phyloP scores from a whole-genome alignment of 2,329 filamentous ascomycete species.

The Epichloe bromicola region DNA sequence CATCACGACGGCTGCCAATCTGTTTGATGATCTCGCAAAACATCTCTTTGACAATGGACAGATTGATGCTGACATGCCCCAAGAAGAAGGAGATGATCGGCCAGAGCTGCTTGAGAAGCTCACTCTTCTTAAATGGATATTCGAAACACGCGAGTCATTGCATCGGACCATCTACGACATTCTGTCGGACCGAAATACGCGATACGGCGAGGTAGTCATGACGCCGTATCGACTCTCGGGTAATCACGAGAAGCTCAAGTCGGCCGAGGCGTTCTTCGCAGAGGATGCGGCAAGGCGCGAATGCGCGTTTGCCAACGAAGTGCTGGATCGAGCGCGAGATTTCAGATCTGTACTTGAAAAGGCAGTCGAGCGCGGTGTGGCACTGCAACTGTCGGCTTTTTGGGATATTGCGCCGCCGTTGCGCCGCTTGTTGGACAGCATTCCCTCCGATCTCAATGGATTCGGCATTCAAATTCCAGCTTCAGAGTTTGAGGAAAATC shows the following conservation, averaged over 20 bases:
- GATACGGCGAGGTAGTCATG: slow-evolving; percentile 74
- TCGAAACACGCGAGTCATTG: slow-evolving; percentile 80
- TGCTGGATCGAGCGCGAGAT: slow-evolving; percentile 58
- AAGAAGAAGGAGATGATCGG: slow-evolving; percentile 90
- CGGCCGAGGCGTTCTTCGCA: slow-evolving; percentile 70
- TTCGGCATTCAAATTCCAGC: slow-evolving; percentile 69
- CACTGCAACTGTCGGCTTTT: slow-evolving; percentile 84
- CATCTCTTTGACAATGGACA: slow-evolving; percentile 54
- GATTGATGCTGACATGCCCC: slow-evolving; percentile 65
- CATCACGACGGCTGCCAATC: slow-evolving; percentile 57
- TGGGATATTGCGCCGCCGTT: slow-evolving; percentile 94
- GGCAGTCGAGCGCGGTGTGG: slow-evolving; percentile 77
- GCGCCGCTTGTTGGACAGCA: slow-evolving; percentile 62
- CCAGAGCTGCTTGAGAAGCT: slow-evolving; percentile 90
- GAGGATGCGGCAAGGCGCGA: slow-evolving; percentile 64
- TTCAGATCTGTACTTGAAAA: slow-evolving; percentile 70
- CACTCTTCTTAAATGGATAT: slow-evolving; percentile 91
- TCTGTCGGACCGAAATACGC: slow-evolving; percentile 70
- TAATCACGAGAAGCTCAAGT: slow-evolving; percentile 66
- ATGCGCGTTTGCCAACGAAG: slow-evolving; percentile 56
- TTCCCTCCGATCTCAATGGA: slow-evolving; percentile 45
- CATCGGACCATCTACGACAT: slow-evolving; percentile 79
- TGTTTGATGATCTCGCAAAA: slow-evolving; percentile 64
- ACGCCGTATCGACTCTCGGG: slow-evolving; percentile 64
- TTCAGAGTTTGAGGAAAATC: slow-evolving; percentile 75